A percentile compares a stretch with the other conserved stretches of the same genome.
These are phyloP conservation scores for Debaryomyces fabryi DNA, from an alignment of 1,139 yeast genomes.

Conservation along the genomic window DNA sequence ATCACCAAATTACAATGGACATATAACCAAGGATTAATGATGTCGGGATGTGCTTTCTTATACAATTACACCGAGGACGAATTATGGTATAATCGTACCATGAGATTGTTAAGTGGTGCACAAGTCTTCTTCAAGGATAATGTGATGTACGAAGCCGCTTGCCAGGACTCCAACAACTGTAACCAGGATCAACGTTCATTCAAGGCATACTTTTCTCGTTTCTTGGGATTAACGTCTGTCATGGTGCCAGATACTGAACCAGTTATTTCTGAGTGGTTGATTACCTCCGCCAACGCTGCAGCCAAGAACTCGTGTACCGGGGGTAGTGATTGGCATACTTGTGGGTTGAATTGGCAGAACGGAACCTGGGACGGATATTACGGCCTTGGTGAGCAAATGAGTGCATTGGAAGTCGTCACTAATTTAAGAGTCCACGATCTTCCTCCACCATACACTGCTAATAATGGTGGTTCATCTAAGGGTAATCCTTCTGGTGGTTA, in stretches of 20 bases:
- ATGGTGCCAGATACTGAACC: constrained; percentile 66
- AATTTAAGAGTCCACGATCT: constrained; percentile 56
- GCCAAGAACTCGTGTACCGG: constrained; percentile 87
- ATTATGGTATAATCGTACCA: constrained; percentile 67
- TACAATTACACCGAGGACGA: constrained; percentile 72
- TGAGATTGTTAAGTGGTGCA: constrained; percentile 55
- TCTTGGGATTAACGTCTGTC: constrained; percentile 72
- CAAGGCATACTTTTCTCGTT: constrained; percentile 78
- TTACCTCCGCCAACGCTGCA: constrained; percentile 63
- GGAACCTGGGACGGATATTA: constrained; percentile 70
- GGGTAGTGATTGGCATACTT: constrained; percentile 85
- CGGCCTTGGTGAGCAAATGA: constrained; percentile 95
- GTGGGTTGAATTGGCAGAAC: constrained; percentile 80
- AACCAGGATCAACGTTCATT: constrained; percentile 90
- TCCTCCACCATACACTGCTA: constrained; percentile 60
- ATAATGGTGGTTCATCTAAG: constrained; percentile 60
- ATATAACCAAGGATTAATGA: constrained; percentile 80
- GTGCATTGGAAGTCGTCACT: constrained; percentile 78
- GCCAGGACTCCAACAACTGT: constrained; percentile 66
- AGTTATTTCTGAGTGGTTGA: constrained; percentile 53
- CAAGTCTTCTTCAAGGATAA: constrained; percentile 57
- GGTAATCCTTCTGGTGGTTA: constrained; percentile 67
- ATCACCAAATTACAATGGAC: constrained; percentile 75
- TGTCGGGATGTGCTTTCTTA: constrained; percentile 82
- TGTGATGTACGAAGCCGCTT: constrained; percentile 79